These are phyloP conservation scores for Globisporangium splendens DNA, from an alignment of 352 stramenopile species.

Conservation along the genomic window DNA sequence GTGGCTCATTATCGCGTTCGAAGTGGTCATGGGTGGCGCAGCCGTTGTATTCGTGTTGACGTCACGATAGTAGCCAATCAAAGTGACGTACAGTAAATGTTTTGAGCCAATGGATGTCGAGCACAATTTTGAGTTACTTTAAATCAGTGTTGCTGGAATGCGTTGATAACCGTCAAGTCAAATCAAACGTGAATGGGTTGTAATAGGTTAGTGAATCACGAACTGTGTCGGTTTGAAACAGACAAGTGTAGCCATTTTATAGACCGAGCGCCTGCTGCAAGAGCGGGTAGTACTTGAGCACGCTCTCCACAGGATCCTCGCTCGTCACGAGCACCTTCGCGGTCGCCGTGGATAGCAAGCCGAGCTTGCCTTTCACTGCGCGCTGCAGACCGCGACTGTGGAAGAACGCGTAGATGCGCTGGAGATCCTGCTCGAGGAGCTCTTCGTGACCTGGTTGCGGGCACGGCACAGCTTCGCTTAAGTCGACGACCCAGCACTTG, in stretches of 20 bases:
- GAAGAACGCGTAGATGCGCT: slow-evolving; percentile 73
- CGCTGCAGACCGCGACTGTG: slow-evolving; percentile 23
- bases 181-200: too few relatives aligned
- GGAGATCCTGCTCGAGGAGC: slow-evolving; percentile 61
- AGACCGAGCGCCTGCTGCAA: slow-evolving; percentile 19
- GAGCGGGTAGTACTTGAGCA: slow-evolving; percentile 30
- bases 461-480: slow-evolving; percentile 71
- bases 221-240: too few relatives aligned
- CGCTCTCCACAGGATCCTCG: slow-evolving; percentile 18
- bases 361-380: slow-evolving; percentile 23
- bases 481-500: slow-evolving; percentile 82
- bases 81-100: too few relatives aligned
- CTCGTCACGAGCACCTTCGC: slow-evolving; percentile 24
- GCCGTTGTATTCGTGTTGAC: background rate
- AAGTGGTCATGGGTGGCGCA: slow-evolving; percentile 1
- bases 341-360: slow-evolving; percentile 10
- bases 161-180: too few relatives aligned
- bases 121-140: too few relatives aligned
- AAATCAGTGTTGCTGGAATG: too few relatives aligned
- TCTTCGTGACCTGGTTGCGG: slow-evolving; percentile 50
- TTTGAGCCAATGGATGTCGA: too few relatives aligned
- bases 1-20: background rate
- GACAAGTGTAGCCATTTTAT: too few relatives aligned
- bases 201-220: too few relatives aligned
- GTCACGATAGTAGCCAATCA: background rate